Evolutionary conservation across 2,329 filamentous ascomycete species (phyloP).

Genomic region (Trichophyton verrucosum): DNA sequence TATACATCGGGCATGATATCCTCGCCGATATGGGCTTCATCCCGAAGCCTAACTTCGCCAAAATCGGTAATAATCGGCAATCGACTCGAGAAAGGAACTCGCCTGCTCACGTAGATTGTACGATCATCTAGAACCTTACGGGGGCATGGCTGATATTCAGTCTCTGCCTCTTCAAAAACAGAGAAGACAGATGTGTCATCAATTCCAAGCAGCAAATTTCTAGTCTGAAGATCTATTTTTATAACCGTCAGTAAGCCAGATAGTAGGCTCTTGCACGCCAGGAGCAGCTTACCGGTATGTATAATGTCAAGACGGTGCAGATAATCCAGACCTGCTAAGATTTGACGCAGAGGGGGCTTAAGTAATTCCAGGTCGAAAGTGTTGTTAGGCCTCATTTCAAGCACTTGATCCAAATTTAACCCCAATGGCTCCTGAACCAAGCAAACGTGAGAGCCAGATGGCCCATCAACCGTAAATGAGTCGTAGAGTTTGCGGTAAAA

Average conservation of each 20-base stretch:
- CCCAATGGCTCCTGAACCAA: slow-evolving; percentile 11
- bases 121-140: slow-evolving; percentile 11
- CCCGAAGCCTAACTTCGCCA: slow-evolving; percentile 1
- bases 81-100: background rate
- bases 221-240: slow-evolving; percentile 3
- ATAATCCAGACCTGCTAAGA: slow-evolving; percentile 5
- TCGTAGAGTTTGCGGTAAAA: slow-evolving; percentile 9
- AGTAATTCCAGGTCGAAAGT: slow-evolving; percentile 7
- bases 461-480: slow-evolving; percentile 9
- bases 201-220: slow-evolving; percentile 9
- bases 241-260: background rate
- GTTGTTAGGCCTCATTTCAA: slow-evolving; percentile 7
- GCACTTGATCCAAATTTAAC: slow-evolving; percentile 8
- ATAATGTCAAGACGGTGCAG: slow-evolving; percentile 4
- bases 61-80: slow-evolving; percentile 11
- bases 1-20: slow-evolving; percentile 17
- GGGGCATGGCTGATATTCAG: slow-evolving; percentile 6
- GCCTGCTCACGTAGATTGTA: slow-evolving; percentile 9
- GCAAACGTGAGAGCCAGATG: slow-evolving; percentile 7
- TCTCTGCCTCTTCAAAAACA: slow-evolving; percentile 10
- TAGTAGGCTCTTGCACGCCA: background rate
- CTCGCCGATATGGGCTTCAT: slow-evolving; percentile 4
- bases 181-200: slow-evolving; percentile 5
- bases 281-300: slow-evolving; percentile 2
- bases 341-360: slow-evolving; percentile 9